These are phyloP conservation scores for Russula olivacea DNA, from an alignment of 768 basidiomycete species.

Conservation along the genomic window DNA sequence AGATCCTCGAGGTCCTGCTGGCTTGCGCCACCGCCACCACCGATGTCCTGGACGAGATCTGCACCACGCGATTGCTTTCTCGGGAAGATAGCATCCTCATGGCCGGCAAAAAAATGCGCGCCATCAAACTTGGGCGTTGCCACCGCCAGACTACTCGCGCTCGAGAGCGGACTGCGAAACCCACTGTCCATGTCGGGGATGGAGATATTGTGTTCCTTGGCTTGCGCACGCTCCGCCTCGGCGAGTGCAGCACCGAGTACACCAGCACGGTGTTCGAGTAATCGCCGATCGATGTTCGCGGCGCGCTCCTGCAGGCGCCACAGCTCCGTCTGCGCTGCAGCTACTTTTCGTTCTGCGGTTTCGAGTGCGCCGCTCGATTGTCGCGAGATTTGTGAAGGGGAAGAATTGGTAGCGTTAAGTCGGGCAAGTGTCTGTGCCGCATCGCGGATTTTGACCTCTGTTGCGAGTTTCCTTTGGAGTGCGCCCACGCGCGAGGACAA, in stretches of 20 bases:
- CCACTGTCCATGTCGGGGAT: conserved; percentile 33
- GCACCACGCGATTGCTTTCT: conserved; percentile 16
- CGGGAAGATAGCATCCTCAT: conserved; percentile 61
- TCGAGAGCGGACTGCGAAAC: conserved; percentile 28
- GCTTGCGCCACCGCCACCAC: conserved; percentile 32
- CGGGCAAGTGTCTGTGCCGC: conserved; percentile 71
- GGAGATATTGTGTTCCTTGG: conserved; percentile 51
- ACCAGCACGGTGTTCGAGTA: conserved; percentile 79
- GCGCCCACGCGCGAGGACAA: conserved; percentile 61
- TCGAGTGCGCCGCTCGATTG: conserved; percentile 68
- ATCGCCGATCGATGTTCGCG: conserved; percentile 52
- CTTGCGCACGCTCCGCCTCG: conserved; percentile 15
- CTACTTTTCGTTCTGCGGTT: conserved; percentile 66
- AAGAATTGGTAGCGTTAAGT: conserved; percentile 43
- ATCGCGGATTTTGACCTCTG: conserved; percentile 86
- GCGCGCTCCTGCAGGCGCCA: conserved; percentile 60
- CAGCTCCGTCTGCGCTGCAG: conserved; percentile 62
- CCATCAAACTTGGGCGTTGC: conserved; percentile 66
- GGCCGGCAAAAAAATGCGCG: conserved; percentile 80
- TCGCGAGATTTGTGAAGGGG: conserved; percentile 52
- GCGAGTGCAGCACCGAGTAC: conserved; percentile 65
- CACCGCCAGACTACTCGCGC: conserved; percentile 32
- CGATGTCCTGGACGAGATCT: not conserved
- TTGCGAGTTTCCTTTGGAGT: conserved; percentile 63
- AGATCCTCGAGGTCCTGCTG: conserved; percentile 45